A percentile compares a stretch with the other conserved stretches of the same genome.
These are phyloP conservation scores for Pythium folliculosum DNA, from an alignment of 352 stramenopile genomes.

Conservation along the genomic window DNA sequence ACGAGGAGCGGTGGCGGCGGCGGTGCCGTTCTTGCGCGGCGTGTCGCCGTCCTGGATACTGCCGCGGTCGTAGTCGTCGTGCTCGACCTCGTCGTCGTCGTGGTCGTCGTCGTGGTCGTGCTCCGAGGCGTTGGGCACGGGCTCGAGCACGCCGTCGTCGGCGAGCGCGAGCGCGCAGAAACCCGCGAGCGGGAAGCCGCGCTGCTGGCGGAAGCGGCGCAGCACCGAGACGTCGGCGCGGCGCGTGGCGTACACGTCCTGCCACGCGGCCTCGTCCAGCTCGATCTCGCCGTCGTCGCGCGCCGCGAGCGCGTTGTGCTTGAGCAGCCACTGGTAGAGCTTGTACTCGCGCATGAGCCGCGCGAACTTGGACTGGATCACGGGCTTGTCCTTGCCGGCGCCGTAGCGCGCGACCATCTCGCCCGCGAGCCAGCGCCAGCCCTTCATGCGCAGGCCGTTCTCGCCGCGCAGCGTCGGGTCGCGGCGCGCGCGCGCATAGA, in stretches of 20 bases:
- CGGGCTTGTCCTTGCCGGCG: slow-evolving; percentile 16
- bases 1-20: background rate
- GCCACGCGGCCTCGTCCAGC: slow-evolving; percentile 9
- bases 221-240: slow-evolving; percentile 19
- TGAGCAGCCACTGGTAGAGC: slow-evolving; percentile 52
- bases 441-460: slow-evolving; percentile 20
- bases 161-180: slow-evolving; percentile 7
- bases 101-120: slow-evolving; percentile 17
- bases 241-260: slow-evolving; percentile 13
- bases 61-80: slow-evolving; percentile 1
- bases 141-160: slow-evolving; percentile 19
- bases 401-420: slow-evolving; percentile 19
- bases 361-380: slow-evolving; percentile 32
- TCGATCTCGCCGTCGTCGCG: background rate
- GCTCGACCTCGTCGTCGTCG: slow-evolving; percentile 2
- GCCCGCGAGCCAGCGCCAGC: slow-evolving; percentile 34
- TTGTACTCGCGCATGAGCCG: slow-evolving; percentile 60
- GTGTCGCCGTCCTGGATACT: background rate
- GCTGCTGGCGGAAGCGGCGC: slow-evolving; percentile 20
- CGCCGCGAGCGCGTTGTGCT: slow-evolving; percentile 43
- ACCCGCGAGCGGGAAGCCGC: slow-evolving; percentile 10
- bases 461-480: slow-evolving; percentile 16
- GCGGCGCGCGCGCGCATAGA: slow-evolving; percentile 18
- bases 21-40: background rate
- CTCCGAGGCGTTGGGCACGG: slow-evolving; percentile 12